These are phyloP conservation scores for Alternaria dauci DNA, from an alignment of 2,329 filamentous ascomycete genomes.

Conservation along the genomic window DNA sequence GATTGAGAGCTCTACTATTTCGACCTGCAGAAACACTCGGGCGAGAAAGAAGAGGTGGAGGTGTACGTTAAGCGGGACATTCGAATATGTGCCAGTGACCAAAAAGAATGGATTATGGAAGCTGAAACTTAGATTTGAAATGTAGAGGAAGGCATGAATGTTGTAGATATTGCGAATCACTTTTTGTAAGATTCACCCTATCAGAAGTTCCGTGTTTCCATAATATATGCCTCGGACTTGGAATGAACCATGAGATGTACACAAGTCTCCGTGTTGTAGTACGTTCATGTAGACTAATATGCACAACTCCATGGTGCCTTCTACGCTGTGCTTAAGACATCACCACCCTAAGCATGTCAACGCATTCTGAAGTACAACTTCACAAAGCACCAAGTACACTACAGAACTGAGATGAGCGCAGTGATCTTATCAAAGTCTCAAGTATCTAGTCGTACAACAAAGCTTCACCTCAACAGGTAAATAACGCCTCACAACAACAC, in stretches of 20 bases:
- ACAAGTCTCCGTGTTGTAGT: rapidly evolving
- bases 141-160: no score
- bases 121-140: no score
- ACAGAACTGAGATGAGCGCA: background rate
- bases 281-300: background rate
- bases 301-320: rapidly evolving
- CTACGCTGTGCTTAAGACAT: background rate
- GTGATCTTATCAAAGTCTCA: background rate
- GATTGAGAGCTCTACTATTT: no score
- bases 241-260: rapidly evolving
- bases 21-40: no score
- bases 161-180: no score
- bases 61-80: no score
- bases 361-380: background rate
- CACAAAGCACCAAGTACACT: background rate
- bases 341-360: background rate
- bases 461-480: background rate
- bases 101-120: no score
- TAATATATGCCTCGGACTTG: background rate
- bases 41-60: no score
- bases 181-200: no score
- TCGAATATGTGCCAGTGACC: no score
- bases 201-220: no score
- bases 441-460: background rate
- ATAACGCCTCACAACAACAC: background rate